A percentile compares a stretch with the other conserved stretches of the same genome.
Evolutionary conservation across 2,329 filamentous ascomycete species (phyloP).

Genomic region (Fusarium zealandicum): DNA sequence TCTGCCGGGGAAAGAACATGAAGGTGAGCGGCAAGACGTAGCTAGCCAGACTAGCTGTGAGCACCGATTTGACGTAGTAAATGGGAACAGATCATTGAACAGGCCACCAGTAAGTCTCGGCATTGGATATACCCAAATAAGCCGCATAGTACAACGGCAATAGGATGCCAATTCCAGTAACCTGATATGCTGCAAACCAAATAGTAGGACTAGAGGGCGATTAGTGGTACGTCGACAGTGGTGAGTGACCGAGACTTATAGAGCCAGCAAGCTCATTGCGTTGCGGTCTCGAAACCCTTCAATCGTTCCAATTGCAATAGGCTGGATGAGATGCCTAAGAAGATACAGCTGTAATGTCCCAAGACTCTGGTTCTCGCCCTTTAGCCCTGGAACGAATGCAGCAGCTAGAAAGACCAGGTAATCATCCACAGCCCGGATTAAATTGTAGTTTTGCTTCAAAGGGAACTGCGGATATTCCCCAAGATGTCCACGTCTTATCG

Average conservation of each 20-base stretch:
- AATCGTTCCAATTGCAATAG: background rate
- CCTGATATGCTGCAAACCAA: constrained; percentile 14
- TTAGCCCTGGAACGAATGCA: background rate
- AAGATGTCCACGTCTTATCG: background rate
- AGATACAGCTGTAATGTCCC: constrained; percentile 2
- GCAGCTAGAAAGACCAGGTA: background rate
- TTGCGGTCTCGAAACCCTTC: background rate
- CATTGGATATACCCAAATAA: constrained; percentile 13
- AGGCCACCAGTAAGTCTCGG: constrained; percentile 22
- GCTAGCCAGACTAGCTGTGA: background rate
- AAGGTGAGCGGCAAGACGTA: background rate
- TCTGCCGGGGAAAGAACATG: constrained; percentile 12
- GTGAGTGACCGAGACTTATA: background rate
- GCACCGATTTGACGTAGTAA: background rate
- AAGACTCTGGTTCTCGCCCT: background rate
- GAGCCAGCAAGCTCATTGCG: background rate
- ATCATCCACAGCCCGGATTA: background rate
- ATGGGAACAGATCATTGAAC: constrained; percentile 6
- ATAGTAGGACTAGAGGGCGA: constrained; percentile 1
- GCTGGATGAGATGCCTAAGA: constrained; percentile 3
- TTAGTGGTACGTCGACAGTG: too few relatives aligned
- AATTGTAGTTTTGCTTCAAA: background rate
- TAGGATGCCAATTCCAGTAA: constrained; percentile 6
- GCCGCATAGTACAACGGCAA: constrained; percentile 25
- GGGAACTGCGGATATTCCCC: background rate